phyloP scores from a whole-genome alignment of 2,329 filamentous ascomycete species.

The Paramyrothecium roridum region DNA sequence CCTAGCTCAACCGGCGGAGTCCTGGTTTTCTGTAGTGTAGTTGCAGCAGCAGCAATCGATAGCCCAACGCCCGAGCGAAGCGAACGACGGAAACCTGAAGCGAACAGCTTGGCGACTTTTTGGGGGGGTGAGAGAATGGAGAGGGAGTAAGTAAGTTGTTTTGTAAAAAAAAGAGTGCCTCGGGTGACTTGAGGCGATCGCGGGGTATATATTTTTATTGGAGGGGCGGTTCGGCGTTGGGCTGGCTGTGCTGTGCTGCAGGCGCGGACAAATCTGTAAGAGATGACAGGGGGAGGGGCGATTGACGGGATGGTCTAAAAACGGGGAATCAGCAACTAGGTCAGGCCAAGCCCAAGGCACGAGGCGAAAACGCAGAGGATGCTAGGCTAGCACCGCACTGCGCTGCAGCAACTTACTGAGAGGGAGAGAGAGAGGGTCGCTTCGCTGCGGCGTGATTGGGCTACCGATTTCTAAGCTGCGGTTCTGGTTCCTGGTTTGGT shows the following conservation, averaged over 20 bases:
- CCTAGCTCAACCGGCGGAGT: constrained; percentile 31
- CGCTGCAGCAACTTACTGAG: no score
- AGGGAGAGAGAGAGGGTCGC: no score
- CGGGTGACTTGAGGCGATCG: neutral
- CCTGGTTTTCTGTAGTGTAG: constrained; percentile 54
- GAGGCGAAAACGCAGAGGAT: neutral
- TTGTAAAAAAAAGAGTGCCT: constrained; percentile 2
- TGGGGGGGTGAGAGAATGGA: constrained; percentile 1
- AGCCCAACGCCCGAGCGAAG: constrained; percentile 74
- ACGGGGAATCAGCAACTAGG: neutral
- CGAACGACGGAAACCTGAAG: constrained; percentile 73
- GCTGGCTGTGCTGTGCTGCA: no score
- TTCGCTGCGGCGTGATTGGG: constrained; percentile 6
- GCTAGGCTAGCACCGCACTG: neutral
- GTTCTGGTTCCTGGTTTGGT: neutral
- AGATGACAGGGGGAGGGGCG: neutral
- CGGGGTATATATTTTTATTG: constrained; percentile 1
- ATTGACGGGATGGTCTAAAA: neutral
- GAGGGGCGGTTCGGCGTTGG: constrained; percentile 1
- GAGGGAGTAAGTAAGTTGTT: constrained; percentile 6
- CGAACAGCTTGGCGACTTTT: constrained; percentile 80
- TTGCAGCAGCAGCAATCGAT: constrained; percentile 66
- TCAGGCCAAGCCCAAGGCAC: neutral
- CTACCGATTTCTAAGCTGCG: constrained; percentile 15
- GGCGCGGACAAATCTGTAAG: neutral